These are phyloP conservation scores for Arxiozyma telluris DNA, from an alignment of 1,139 yeast genomes.

Conservation along the genomic window DNA sequence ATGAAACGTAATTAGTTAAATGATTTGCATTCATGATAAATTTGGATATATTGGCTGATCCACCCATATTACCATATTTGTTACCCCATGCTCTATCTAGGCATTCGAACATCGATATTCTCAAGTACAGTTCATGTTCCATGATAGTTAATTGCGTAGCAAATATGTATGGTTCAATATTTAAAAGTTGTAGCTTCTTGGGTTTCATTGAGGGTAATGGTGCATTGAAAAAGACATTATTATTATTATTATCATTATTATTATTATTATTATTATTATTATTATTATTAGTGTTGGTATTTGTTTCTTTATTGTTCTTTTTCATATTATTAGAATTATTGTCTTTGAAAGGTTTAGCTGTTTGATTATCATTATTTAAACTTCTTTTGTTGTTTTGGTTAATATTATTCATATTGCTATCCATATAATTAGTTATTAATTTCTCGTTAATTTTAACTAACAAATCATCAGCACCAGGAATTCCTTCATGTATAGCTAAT, in stretches of 20 bases:
- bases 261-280: background rate
- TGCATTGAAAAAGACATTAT: background rate
- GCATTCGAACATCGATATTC: slow-evolving; percentile 67
- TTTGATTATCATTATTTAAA: background rate
- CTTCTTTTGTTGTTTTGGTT: too few species aligned
- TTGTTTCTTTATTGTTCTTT: background rate
- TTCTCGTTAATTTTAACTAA: slow-evolving; percentile 25
- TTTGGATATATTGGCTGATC: slow-evolving; percentile 44
- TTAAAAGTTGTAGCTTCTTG: slow-evolving; percentile 44
- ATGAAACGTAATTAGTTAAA: slow-evolving; percentile 77
- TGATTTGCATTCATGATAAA: slow-evolving; percentile 78
- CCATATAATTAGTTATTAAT: slow-evolving; percentile 7
- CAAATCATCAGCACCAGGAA: slow-evolving; percentile 36
- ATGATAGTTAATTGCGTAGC: slow-evolving; percentile 81
- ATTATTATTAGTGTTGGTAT: background rate
- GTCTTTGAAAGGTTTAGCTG: background rate
- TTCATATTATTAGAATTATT: background rate
- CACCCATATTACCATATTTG: slow-evolving; percentile 52
- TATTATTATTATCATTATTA: background rate
- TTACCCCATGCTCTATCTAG: slow-evolving; percentile 73
- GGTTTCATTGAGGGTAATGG: slow-evolving; percentile 9
- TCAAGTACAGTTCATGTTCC: slow-evolving; percentile 61
- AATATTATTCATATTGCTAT: background rate
- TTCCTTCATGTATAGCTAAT: slow-evolving; percentile 38
- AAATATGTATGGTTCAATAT: slow-evolving; percentile 46